phyloP scores from a whole-genome alignment of 2,329 filamentous ascomycete species.

The Coniochaeta sp. region DNA sequence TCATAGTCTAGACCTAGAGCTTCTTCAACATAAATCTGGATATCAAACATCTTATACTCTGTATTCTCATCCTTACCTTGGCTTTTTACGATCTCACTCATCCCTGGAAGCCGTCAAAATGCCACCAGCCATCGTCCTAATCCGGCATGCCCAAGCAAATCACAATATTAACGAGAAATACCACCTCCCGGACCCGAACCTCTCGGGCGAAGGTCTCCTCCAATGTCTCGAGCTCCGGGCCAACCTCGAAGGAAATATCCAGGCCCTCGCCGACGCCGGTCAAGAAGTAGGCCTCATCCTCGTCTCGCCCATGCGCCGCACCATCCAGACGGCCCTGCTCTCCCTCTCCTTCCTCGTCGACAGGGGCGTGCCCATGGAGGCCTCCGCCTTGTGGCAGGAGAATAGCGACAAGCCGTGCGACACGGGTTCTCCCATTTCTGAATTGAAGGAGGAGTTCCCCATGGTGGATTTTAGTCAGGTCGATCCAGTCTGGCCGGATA shows the following conservation, averaged over 20 bases:
- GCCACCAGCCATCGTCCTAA: conserved; percentile 63
- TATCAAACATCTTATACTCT: neutral
- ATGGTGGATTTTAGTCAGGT: conserved; percentile 46
- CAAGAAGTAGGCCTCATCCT: conserved; percentile 50
- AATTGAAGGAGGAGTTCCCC: conserved; percentile 43
- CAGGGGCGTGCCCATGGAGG: conserved; percentile 44
- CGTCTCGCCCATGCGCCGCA: conserved; percentile 58
- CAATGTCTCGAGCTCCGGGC: conserved; percentile 40
- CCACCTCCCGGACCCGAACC: conserved; percentile 39
- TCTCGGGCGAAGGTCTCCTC: conserved; percentile 39
- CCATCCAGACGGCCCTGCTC: conserved; percentile 55
- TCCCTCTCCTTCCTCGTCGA: conserved; percentile 53
- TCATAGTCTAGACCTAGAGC: too few relatives aligned
- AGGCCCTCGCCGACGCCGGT: too few relatives aligned
- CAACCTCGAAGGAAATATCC: conserved; percentile 33
- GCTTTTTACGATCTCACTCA: too few relatives aligned
- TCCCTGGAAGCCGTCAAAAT: too few relatives aligned
- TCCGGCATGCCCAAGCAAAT: conserved; percentile 78
- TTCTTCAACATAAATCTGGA: too few relatives aligned
- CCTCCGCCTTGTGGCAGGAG: conserved; percentile 60
- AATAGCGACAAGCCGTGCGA: conserved; percentile 54
- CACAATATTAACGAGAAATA: conserved; percentile 45
- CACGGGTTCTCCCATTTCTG: conserved; percentile 41
- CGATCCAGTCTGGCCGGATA: conserved; percentile 57
- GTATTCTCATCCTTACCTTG: too few relatives aligned